A percentile compares a stretch with the other conserved stretches of the same genome.
Evolutionary conservation across 108 stramenopile genomes (phyloP).

Genomic region (Nannochloropsis oceanica): DNA sequence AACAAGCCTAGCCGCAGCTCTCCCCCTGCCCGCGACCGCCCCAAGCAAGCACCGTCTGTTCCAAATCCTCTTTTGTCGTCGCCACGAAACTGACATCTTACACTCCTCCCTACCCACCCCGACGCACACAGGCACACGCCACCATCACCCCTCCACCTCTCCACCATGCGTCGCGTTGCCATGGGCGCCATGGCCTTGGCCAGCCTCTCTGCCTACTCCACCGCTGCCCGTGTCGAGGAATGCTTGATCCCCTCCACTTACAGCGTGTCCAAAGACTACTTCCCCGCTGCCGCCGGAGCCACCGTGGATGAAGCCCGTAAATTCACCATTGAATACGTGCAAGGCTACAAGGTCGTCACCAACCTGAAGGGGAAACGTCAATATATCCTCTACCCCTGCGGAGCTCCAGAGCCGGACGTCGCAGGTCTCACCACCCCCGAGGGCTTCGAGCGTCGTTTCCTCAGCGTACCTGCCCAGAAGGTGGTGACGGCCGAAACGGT

Average conservation of each 20-base stretch:
- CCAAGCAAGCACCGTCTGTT: too few species aligned
- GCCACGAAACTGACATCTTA: too few species aligned
- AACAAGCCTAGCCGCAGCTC: too few species aligned
- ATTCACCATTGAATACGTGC: neutral
- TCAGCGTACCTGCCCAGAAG: neutral
- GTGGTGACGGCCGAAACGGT: neutral
- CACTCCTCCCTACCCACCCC: too few species aligned
- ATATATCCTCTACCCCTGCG: neutral
- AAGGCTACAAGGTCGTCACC: neutral
- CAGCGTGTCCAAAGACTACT: neutral
- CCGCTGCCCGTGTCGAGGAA: neutral
- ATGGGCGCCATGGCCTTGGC: neutral
- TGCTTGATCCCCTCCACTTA: neutral
- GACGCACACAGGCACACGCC: too few species aligned
- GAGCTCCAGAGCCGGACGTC: neutral
- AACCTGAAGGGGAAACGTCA: neutral
- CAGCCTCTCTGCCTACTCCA: neutral
- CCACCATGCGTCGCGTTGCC: neutral
- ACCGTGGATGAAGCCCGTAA: neutral
- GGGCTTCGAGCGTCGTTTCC: neutral
- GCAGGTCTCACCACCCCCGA: neutral
- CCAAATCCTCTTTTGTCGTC: too few species aligned
- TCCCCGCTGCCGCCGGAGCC: neutral
- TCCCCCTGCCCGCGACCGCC: too few species aligned
- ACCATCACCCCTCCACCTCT: too few species aligned